Evolutionary conservation across 441 rosid genomes (phyloP).

Genomic region (Biscutella laevigata): DNA sequence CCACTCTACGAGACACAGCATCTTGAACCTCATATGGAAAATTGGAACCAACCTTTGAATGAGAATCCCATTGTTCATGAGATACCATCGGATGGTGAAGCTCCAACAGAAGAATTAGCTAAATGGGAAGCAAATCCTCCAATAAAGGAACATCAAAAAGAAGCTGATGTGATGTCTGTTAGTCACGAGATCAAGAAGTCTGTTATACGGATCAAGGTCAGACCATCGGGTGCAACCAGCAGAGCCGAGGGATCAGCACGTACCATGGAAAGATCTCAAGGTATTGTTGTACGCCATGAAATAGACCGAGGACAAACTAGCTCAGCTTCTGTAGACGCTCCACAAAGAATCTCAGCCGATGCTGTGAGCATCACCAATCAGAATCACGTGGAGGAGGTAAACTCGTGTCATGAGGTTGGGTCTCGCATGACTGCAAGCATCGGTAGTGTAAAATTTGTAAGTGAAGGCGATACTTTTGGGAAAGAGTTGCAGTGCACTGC

Average conservation of each 20-base stretch:
- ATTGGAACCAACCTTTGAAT: conserved; percentile 24
- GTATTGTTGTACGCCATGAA: conserved; percentile 37
- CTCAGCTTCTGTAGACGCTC: conserved; percentile 95
- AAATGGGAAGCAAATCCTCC: conserved; percentile 37
- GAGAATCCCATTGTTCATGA: conserved; percentile 33
- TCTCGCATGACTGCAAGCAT: conserved; percentile 93
- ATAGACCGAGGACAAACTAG: conserved; percentile 53
- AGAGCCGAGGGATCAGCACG: conserved; percentile 66
- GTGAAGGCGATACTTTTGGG: conserved; percentile 61
- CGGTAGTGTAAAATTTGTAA: conserved; percentile 69
- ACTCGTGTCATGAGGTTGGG: conserved; percentile 76
- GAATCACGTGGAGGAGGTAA: conserved; percentile 80
- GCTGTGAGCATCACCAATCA: conserved; percentile 73
- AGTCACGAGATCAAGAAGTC: conserved; percentile 50
- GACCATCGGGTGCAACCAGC: conserved; percentile 56
- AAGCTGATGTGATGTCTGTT: conserved; percentile 36
- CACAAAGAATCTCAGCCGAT: conserved; percentile 63
- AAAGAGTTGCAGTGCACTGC: conserved; percentile 98
- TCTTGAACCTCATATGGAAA: conserved; percentile 36
- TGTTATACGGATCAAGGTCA: conserved; percentile 68
- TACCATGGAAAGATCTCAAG: conserved; percentile 66
- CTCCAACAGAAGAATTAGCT: conserved; percentile 25
- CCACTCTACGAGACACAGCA: conserved; percentile 31
- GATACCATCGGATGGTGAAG: conserved; percentile 39
- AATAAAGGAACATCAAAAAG: conserved; percentile 45